phyloP scores from a whole-genome alignment of 805 yeast species.

The Candida germanica region DNA sequence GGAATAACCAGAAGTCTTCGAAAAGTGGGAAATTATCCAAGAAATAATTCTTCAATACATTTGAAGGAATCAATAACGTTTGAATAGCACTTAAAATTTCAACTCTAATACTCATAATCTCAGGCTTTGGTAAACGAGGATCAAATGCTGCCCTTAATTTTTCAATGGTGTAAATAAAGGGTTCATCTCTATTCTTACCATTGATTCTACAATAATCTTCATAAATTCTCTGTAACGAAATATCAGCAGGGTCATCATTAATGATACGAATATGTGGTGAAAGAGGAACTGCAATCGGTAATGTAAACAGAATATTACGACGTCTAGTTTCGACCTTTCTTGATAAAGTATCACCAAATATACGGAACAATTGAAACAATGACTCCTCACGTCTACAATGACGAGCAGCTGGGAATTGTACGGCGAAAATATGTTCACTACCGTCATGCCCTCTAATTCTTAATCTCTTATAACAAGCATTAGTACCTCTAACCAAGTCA shows the following conservation, averaged over 20 bases:
- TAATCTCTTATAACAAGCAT: constrained; percentile 84
- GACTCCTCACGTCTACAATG: constrained; percentile 96
- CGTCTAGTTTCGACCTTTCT: constrained; percentile 86
- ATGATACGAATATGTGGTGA: constrained; percentile 92
- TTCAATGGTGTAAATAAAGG: constrained; percentile 79
- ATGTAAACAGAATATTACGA: constrained; percentile 76
- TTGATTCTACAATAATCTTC: constrained; percentile 78
- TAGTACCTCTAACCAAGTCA: constrained; percentile 84
- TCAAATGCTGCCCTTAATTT: constrained; percentile 91
- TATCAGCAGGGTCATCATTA: constrained; percentile 74
- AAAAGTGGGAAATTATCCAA: constrained; percentile 65
- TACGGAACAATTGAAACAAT: constrained; percentile 84
- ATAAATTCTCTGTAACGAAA: constrained; percentile 77
- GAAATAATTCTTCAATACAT: constrained; percentile 78
- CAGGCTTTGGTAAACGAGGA: constrained; percentile 91
- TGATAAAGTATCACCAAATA: constrained; percentile 76
- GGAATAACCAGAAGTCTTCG: constrained; percentile 96
- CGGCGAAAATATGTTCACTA: constrained; percentile 85
- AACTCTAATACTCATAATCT: constrained; percentile 79
- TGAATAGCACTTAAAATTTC: constrained; percentile 92
- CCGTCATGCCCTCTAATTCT: constrained; percentile 94
- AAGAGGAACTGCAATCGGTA: constrained; percentile 90
- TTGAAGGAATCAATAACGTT: constrained; percentile 78
- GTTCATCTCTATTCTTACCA: constrained; percentile 80
- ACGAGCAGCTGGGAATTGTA: constrained; percentile 96